phyloP scores from a whole-genome alignment of 306 rosid genomes.

The Casuarina equisetifolia region DNA sequence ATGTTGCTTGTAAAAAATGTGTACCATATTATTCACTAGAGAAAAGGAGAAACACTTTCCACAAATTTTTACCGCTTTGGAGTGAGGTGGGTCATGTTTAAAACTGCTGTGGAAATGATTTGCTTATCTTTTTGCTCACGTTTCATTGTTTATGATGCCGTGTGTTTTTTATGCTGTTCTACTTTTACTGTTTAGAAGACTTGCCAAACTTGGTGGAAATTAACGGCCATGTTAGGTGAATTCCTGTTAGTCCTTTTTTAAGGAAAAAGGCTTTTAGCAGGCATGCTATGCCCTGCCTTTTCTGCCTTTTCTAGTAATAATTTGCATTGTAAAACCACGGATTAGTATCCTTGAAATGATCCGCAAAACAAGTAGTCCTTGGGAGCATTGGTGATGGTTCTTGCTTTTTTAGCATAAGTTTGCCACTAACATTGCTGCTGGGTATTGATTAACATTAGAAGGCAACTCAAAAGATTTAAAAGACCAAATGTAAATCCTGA shows the following conservation, averaged over 20 bases:
- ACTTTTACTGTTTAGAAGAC: neutral
- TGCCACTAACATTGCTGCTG: neutral
- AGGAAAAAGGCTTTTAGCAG: neutral
- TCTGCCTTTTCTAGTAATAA: slow-evolving; percentile 10
- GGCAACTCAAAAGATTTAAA: neutral
- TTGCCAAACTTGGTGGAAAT: neutral
- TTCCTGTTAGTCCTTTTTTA: neutral
- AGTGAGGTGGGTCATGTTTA: neutral
- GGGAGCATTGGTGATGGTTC: neutral
- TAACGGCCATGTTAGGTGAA: neutral
- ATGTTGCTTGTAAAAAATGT: neutral
- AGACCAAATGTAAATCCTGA: neutral
- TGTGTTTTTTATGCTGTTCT: neutral
- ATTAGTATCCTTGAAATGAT: neutral
- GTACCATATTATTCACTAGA: too few species aligned
- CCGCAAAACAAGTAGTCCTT: slow-evolving; percentile 2
- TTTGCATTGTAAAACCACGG: neutral
- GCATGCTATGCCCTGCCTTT: neutral
- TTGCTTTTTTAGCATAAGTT: neutral
- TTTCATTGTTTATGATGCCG: neutral
- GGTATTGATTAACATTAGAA: neutral
- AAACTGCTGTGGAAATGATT: neutral
- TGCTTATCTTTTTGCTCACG: neutral
- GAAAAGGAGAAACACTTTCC: neutral
- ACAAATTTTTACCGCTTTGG: too few species aligned